These are phyloP conservation scores for Triticum turgidum DNA, from an alignment of 176 grass and related monocot genomes.

Conservation along the genomic window DNA sequence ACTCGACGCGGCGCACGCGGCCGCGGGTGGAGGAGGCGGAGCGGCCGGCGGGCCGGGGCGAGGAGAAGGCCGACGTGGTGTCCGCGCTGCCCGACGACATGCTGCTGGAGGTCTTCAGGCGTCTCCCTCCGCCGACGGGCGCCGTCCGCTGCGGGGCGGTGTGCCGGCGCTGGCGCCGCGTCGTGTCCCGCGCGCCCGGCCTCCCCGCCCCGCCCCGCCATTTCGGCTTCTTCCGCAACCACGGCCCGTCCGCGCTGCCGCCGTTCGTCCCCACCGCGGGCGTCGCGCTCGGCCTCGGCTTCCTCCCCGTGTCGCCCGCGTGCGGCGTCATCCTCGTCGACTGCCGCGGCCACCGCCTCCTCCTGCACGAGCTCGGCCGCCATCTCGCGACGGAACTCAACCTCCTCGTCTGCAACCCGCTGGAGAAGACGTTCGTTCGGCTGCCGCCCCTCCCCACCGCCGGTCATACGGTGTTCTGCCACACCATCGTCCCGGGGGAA, in stretches of 20 bases:
- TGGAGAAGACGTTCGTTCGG: not conserved
- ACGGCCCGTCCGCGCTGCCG: conserved; percentile 23
- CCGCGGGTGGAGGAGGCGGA: not conserved
- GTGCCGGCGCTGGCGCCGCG: conserved; percentile 34
- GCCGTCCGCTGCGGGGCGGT: conserved; percentile 38
- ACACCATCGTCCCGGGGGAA: not conserved
- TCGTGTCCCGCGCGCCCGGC: not conserved
- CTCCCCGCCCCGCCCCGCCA: conserved; percentile 26
- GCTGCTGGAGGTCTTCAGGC: conserved; percentile 37
- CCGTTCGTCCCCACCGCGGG: conserved; percentile 33
- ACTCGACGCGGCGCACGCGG: not conserved
- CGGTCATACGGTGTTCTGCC: conserved; percentile 10
- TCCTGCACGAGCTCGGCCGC: conserved; percentile 39
- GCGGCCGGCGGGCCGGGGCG: too few relatives aligned
- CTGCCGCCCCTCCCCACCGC: not conserved
- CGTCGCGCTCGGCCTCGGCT: not conserved
- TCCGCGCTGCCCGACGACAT: conserved; percentile 39
- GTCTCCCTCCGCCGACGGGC: not conserved
- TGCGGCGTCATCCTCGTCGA: conserved; percentile 37
- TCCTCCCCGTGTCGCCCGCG: not conserved
- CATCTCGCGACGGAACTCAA: not conserved
- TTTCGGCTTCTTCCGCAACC: conserved; percentile 47
- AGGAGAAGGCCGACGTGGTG: not conserved
- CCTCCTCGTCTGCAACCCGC: conserved; percentile 42
- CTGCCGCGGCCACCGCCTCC: conserved; percentile 23